Conservation (phyloP, 1,139 yeast species). For the Spencermartinsiella ligniputridi region DNA sequence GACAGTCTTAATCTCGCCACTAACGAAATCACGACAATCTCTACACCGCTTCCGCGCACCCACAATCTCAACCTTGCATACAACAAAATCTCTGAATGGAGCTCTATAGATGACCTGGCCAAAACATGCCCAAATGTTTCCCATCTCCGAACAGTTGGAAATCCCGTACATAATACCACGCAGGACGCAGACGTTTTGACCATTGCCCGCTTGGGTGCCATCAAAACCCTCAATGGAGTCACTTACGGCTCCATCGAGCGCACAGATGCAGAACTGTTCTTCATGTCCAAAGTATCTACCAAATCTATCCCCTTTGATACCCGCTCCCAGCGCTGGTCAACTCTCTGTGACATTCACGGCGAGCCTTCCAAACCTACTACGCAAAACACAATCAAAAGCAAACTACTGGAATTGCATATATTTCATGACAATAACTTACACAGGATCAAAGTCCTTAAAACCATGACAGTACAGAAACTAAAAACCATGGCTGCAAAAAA, state of each 20-base stretch:
- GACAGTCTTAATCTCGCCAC: constrained; percentile 24
- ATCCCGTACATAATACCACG: constrained; percentile 44
- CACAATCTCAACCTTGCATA: constrained; percentile 44
- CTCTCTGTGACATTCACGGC: constrained; percentile 32
- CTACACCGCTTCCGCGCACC: background rate
- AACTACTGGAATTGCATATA: constrained; percentile 17
- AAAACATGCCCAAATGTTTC: constrained; percentile 26
- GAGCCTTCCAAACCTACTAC: constrained; percentile 15
- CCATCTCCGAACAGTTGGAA: constrained; percentile 45
- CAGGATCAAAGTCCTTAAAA: constrained; percentile 18
- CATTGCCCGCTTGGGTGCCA: constrained; percentile 43
- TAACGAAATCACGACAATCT: constrained; percentile 20
- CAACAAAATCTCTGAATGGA: constrained; percentile 47
- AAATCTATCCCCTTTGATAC: constrained; percentile 32
- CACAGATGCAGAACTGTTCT: constrained; percentile 62
- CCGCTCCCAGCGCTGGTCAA: constrained; percentile 29
- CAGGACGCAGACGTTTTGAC: constrained; percentile 38
- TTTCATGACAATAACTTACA: constrained; percentile 12
- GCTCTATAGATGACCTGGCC: constrained; percentile 41
- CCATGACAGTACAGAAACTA: constrained; percentile 23
- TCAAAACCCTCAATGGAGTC: constrained; percentile 55
- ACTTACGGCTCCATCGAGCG: constrained; percentile 45
- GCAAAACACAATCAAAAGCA: constrained; percentile 16
- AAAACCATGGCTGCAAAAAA: constrained; percentile 18
- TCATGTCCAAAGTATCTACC: constrained; percentile 48